phyloP scores from a whole-genome alignment of 352 stramenopile species.

The Globisporangium radiosum region DNA sequence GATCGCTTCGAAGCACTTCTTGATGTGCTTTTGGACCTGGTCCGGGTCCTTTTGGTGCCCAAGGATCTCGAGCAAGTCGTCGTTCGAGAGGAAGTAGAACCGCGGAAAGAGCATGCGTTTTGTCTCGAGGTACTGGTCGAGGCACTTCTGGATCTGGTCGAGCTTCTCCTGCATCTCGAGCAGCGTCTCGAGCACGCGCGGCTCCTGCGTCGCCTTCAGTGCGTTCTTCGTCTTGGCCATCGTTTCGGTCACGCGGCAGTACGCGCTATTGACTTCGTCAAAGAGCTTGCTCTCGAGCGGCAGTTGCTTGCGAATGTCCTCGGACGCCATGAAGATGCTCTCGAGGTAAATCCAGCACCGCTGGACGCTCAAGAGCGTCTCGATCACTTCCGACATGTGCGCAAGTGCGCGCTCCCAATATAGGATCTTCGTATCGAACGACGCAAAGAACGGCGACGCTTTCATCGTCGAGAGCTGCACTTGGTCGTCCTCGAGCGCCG shows the following conservation, averaged over 20 bases:
- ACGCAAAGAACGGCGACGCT: constrained; percentile 90
- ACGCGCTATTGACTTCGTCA: constrained; percentile 81
- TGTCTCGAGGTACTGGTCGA: constrained; percentile 85
- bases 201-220: constrained; percentile 54
- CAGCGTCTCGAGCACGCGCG: constrained; percentile 53
- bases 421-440: constrained; percentile 85
- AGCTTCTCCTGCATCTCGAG: constrained; percentile 82
- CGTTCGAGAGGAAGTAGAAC: constrained; percentile 89
- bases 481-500: constrained; percentile 87
- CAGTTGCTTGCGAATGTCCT: constrained; percentile 93
- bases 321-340: constrained; percentile 93
- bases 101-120: constrained; percentile 85
- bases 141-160: constrained; percentile 84
- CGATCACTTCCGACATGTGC: constrained; percentile 87
- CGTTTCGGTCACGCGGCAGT: constrained; percentile 60
- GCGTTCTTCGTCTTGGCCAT: constrained; percentile 81
- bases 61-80: constrained; percentile 83
- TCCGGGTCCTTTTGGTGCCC: constrained; percentile 84
- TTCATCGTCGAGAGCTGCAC: constrained; percentile 93
- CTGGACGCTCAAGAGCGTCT: constrained; percentile 86
- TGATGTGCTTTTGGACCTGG: constrained; percentile 88
- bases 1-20: constrained; percentile 91
- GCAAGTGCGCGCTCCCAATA: constrained; percentile 85
- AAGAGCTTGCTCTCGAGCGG: constrained; percentile 82
- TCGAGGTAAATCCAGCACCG: constrained; percentile 95